Percentiles rank a stretch among this genome's conserved stretches.
Evolutionary conservation across 345 rosid species (phyloP).

Genomic region (Gossypium turneri): DNA sequence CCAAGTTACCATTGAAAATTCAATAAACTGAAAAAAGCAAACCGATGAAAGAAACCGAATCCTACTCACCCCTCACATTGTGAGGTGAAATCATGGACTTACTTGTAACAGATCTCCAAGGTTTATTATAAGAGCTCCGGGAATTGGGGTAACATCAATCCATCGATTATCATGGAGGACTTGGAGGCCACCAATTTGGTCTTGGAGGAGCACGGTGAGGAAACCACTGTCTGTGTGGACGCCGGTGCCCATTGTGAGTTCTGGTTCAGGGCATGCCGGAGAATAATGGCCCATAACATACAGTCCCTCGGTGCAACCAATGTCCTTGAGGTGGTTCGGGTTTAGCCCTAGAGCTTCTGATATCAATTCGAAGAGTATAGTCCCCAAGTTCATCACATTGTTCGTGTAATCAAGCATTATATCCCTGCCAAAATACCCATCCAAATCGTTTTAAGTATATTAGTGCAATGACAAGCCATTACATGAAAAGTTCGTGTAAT

Average conservation of each 20-base stretch:
- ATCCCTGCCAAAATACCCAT: slow-evolving; percentile 17
- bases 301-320: slow-evolving; percentile 20
- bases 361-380: slow-evolving; percentile 15
- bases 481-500: too few species aligned
- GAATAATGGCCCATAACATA: slow-evolving; percentile 24
- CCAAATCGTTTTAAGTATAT: too few species aligned
- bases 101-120: slow-evolving; percentile 53
- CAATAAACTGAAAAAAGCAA: too few species aligned
- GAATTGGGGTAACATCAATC: slow-evolving; percentile 44
- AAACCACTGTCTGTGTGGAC: slow-evolving; percentile 46
- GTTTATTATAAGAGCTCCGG: slow-evolving; percentile 41
- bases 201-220: slow-evolving; percentile 44
- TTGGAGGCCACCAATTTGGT: slow-evolving; percentile 48
- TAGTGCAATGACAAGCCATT: too few species aligned
- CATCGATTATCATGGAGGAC: slow-evolving; percentile 44
- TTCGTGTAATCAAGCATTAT: slow-evolving; percentile 4
- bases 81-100: not conserved
- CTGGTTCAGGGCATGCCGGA: slow-evolving; percentile 41
- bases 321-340: slow-evolving; percentile 8
- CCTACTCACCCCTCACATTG: too few species aligned
- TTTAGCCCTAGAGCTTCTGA: slow-evolving; percentile 26
- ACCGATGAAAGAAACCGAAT: too few species aligned
- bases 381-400: slow-evolving; percentile 15
- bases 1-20: too few species aligned
- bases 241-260: slow-evolving; percentile 35